Conservation (phyloP, 441 rosid species). For the Adansonia grandidieri region DNA sequence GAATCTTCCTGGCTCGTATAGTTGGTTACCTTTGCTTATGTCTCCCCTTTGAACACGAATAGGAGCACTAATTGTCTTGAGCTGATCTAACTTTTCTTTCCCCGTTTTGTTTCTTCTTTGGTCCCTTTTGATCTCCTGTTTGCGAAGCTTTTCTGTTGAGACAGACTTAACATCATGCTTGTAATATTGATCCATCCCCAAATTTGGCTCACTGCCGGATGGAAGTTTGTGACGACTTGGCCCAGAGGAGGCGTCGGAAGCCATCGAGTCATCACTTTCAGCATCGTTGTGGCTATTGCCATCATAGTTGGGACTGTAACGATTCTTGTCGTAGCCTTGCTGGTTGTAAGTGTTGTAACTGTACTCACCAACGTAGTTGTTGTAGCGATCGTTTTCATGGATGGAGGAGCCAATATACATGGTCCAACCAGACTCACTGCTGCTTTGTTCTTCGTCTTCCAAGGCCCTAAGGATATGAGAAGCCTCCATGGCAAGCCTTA, state of each 20-base stretch:
- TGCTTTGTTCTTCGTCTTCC: slow-evolving; percentile 48
- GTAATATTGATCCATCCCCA: slow-evolving; percentile 18
- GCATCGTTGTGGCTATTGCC: slow-evolving; percentile 29
- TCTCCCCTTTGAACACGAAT: slow-evolving; percentile 47
- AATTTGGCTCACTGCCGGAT: slow-evolving; percentile 19
- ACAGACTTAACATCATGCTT: slow-evolving; percentile 42
- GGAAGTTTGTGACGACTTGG: slow-evolving; percentile 50
- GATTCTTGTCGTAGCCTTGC: slow-evolving; percentile 30
- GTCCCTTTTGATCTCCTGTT: slow-evolving; percentile 40
- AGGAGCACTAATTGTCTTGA: slow-evolving; percentile 43
- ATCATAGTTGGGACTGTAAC: background rate
- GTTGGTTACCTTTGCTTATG: slow-evolving; percentile 47
- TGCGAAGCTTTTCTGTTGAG: slow-evolving; percentile 40
- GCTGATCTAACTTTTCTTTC: slow-evolving; percentile 37
- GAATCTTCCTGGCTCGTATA: slow-evolving; percentile 1
- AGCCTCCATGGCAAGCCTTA: slow-evolving; percentile 55
- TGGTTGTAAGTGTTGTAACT: slow-evolving; percentile 30
- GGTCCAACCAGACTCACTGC: slow-evolving; percentile 89
- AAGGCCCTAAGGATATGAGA: slow-evolving; percentile 44
- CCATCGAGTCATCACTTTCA: slow-evolving; percentile 80
- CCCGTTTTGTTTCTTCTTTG: slow-evolving; percentile 38
- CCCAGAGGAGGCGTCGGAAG: slow-evolving; percentile 85
- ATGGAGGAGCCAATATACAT: slow-evolving; percentile 66
- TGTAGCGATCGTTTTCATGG: slow-evolving; percentile 33
- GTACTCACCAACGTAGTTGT: slow-evolving; percentile 35